Conservation (phyloP, 176 grass and related monocot species). For the Saccharum spontaneum region DNA sequence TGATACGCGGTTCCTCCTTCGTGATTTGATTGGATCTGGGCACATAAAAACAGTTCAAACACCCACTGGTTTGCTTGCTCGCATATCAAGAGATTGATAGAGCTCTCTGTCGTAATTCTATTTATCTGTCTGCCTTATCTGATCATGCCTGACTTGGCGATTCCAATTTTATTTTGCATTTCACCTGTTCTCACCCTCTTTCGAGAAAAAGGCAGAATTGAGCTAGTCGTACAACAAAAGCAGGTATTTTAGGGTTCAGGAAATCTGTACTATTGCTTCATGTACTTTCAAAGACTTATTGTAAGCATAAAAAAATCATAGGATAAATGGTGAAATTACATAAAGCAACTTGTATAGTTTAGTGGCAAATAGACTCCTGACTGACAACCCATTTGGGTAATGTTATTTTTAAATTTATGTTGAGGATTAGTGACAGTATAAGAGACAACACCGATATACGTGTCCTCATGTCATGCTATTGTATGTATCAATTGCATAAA, state of each 20-base stretch:
- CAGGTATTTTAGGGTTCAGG: not conserved
- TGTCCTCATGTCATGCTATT: too few species aligned
- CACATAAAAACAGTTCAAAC: constrained; percentile 72
- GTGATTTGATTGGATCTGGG: constrained; percentile 82
- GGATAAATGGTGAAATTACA: not conserved
- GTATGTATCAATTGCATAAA: too few species aligned
- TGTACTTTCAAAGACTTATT: not conserved
- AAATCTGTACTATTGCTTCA: not conserved
- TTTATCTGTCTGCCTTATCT: not conserved
- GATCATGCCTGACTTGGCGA: not conserved
- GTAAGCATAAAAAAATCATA: too few species aligned
- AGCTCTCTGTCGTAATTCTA: not conserved
- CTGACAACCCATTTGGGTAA: too few species aligned
- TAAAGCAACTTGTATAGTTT: not conserved
- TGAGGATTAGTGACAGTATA: too few species aligned
- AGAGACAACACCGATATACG: too few species aligned
- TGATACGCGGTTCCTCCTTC: constrained; percentile 68
- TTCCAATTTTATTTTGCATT: not conserved
- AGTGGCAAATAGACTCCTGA: not conserved
- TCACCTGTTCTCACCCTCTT: not conserved
- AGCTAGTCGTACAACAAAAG: not conserved
- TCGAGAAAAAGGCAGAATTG: not conserved
- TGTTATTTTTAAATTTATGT: too few species aligned
- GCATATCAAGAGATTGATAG: constrained; percentile 64
- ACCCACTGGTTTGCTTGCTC: constrained; percentile 66